Evolutionary conservation across 768 basidiomycete species (phyloP), one percentile per base, ranked within the genome.

Genomic region (Cyclocybe aegerita): DNA sequence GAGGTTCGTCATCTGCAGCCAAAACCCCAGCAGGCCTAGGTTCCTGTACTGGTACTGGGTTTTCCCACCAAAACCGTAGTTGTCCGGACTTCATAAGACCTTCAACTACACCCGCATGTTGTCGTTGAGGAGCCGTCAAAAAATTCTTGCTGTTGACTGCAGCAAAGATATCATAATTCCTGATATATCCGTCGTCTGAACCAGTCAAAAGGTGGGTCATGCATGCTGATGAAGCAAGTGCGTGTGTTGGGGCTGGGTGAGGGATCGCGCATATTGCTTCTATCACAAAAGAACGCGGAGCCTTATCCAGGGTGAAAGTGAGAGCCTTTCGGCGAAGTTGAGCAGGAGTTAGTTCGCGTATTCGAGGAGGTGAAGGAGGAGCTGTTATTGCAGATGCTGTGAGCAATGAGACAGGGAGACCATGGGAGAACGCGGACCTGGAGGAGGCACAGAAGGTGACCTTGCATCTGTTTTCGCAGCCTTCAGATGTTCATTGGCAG

Each of bases 191-290:
- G 64, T 98, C 94, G 57, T 96, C 89, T 9, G 90, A 91, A 33
- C 94, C 94, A 10, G 95, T 95, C 31, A 96, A 67, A 15, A 97
- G 74, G 64, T 94, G 91, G 14, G 89, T 83, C 80, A 95, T 83
- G 69, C 94, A 96, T 23, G 81, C 69, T 0, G 93, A 93, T 3
- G 88, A 77, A 8, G 93, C 89, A 9, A 98, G 80, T n/a, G 89
- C 79, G 67, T 97, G 90, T 0, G 90, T 93, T 4, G 93, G 85
- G 4, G 82, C 83, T 4, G 93, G 93, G 56, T 95, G 90, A 1
- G 95, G 91, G 49, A 98, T 82, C 14, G 93, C 93, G 54, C 89
- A 92, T 53, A 96, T 83, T 12, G 94, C 93, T 69, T 96, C 94
- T 4, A 97, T 86, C 6, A 87, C 86, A 64, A 86, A 92, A 0